Conservation (phyloP, 2,329 filamentous ascomycete genomes). For the Talaromyces sp. region DNA sequence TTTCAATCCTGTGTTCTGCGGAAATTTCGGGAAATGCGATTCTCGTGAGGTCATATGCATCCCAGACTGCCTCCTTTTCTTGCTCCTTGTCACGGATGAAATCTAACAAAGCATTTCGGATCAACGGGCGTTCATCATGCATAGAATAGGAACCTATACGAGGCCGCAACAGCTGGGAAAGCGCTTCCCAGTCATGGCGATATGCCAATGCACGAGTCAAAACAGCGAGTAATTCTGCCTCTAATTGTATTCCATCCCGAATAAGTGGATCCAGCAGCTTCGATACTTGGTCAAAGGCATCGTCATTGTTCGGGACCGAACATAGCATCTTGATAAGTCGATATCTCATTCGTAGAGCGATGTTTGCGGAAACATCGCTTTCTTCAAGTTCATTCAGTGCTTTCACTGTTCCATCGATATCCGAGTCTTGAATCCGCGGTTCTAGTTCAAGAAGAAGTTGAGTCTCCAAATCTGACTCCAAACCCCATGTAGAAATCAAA, state of each 20-base stretch:
- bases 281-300: constrained; percentile 68
- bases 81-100: constrained; percentile 63
- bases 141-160: constrained; percentile 41
- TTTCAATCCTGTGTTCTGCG: constrained; percentile 60
- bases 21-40: constrained; percentile 61
- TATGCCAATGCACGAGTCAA: constrained; percentile 72
- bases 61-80: constrained; percentile 62
- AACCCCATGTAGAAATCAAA: constrained; percentile 62
- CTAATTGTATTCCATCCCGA: constrained; percentile 65
- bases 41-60: constrained; percentile 57
- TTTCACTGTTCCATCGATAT: constrained; percentile 60
- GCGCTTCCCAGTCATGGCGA: constrained; percentile 72
- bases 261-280: constrained; percentile 71
- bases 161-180: constrained; percentile 77
- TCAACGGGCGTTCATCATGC: constrained; percentile 59
- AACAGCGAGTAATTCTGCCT: constrained; percentile 69
- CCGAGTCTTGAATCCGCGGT: constrained; percentile 68
- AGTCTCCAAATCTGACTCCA: constrained; percentile 67
- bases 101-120: constrained; percentile 63
- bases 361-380: constrained; percentile 58
- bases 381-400: constrained; percentile 54
- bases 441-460: constrained; percentile 67
- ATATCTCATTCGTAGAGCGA: constrained; percentile 11
- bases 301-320: constrained; percentile 47
- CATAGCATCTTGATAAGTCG: constrained; percentile 69